A percentile compares a stretch with the other conserved stretches of the same genome.
phyloP scores from a whole-genome alignment of 2,329 filamentous ascomycete genomes.

The Penicillium aurantiogriseum region DNA sequence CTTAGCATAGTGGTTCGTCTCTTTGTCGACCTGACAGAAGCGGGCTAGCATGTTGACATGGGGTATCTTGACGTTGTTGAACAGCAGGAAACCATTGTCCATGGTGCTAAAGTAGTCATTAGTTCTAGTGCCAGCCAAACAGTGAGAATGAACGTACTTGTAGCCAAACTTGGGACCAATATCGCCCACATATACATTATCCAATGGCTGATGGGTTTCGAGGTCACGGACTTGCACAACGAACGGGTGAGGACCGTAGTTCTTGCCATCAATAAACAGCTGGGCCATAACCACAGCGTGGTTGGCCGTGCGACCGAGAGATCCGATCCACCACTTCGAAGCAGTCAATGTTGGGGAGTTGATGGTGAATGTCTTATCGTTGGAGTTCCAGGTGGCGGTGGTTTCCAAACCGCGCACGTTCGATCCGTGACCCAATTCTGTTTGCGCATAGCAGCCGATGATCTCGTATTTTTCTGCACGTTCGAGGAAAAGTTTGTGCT shows the following conservation, averaged over 20 bases:
- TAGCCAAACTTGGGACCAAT: slow-evolving; percentile 79
- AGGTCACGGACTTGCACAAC: slow-evolving; percentile 71
- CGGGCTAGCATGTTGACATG: slow-evolving; percentile 70
- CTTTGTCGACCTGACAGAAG: slow-evolving; percentile 68
- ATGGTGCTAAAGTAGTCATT: slow-evolving; percentile 54
- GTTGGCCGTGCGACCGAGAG: slow-evolving; percentile 71
- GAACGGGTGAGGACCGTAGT: slow-evolving; percentile 73
- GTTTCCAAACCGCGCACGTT: slow-evolving; percentile 73
- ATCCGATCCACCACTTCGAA: slow-evolving; percentile 84
- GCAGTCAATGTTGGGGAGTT: slow-evolving; percentile 72
- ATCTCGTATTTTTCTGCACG: slow-evolving; percentile 67
- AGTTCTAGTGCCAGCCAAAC: not conserved
- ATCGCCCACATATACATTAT: slow-evolving; percentile 71
- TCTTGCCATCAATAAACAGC: slow-evolving; percentile 66
- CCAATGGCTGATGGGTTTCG: slow-evolving; percentile 66
- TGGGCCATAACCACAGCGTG: slow-evolving; percentile 78
- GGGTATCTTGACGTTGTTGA: slow-evolving; percentile 73
- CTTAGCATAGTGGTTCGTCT: slow-evolving; percentile 65
- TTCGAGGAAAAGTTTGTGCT: slow-evolving; percentile 70
- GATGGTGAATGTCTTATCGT: slow-evolving; percentile 72
- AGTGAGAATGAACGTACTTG: slow-evolving; percentile 47
- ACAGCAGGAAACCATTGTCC: slow-evolving; percentile 77
- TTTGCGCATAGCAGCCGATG: slow-evolving; percentile 79
- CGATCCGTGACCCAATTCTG: slow-evolving; percentile 74
- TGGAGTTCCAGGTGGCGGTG: slow-evolving; percentile 69